These are phyloP conservation scores for Pisolithus orientalis DNA, from an alignment of 768 basidiomycete species.

Conservation along the genomic window DNA sequence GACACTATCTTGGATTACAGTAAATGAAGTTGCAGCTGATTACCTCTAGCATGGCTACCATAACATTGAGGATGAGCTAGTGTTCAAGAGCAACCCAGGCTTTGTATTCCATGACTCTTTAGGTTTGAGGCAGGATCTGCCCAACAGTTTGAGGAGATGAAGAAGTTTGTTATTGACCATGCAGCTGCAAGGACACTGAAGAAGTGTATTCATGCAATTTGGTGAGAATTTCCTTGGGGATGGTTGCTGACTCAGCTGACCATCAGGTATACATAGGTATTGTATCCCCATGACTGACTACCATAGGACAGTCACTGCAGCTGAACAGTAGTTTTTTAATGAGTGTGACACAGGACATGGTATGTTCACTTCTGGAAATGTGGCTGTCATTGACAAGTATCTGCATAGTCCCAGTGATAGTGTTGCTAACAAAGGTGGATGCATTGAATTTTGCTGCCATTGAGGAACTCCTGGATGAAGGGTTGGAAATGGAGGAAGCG, in stretches of 20 bases:
- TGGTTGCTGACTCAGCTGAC: background rate
- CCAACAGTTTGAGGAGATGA: constrained; percentile 24
- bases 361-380: background rate
- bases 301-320: constrained; percentile 19
- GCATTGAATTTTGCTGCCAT: constrained; percentile 17
- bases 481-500: constrained; percentile 6
- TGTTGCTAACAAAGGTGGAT: constrained; percentile 35
- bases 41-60: constrained; percentile 21
- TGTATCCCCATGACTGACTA: constrained; percentile 28
- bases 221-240: constrained; percentile 16
- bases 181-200: constrained; percentile 10
- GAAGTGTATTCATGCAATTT: constrained; percentile 35
- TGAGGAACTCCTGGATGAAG: constrained; percentile 6
- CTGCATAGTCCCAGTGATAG: constrained; percentile 31
- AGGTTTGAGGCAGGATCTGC: constrained; percentile 32
- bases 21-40: background rate
- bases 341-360: constrained; percentile 11
- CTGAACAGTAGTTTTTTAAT: constrained; percentile 28
- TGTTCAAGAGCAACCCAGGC: constrained; percentile 24
- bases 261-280: constrained; percentile 25
- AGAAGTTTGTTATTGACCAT: constrained; percentile 25
- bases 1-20: background rate
- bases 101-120: constrained; percentile 39
- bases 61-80: constrained; percentile 25
- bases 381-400: background rate